Base-by-base conservation (phyloP, 441 rosid genomes). In the Croton laevigatus region DNA sequence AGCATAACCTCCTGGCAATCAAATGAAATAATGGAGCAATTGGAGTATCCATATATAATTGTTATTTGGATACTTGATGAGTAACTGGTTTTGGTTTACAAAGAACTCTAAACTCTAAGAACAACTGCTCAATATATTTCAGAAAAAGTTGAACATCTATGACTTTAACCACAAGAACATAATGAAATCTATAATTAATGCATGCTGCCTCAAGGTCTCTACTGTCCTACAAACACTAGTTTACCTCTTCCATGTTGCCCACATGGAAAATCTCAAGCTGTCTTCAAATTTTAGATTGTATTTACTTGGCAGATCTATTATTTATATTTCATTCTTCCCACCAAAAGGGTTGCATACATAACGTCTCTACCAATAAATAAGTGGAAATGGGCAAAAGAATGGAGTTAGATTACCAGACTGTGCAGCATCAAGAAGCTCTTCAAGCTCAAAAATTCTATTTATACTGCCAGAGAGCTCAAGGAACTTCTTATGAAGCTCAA, bases 401-500 rank as follows among this genome's bases (percentile, higher is more conserved):
- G 74, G 52, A 70, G 68, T 68, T 66, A 67, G 38, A 70, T 16
- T 84, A 96, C 98, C 97, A 83, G 91, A 80, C 72, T 88, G 91
- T 73, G 94, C 86, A 81, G 90, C 87, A 82, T 88, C 96, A 67
- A 96, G 84, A 83, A 93, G 86, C 87, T 96, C 99, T 69, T 96
- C 98, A 70, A 94, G 96, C 87, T 96, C 99, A 66, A 90, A 96
- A 68, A 93, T 83, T 68, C 99, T 86, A 82, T 93, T 96, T 78
- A 96, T 78, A 73, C 98, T 82, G 44, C 98, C 99, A 57, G 98
- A 91, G 71, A 96, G 94, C 89, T 90, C 97, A 75, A 90, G 81
- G 77, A 91, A 93, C 84, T 93, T 96, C 81, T 89, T 87, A 69
- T 96, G 90, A 79, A 96, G 76, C 81, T 93, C 96, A 67, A 96